phyloP scores from a whole-genome alignment of 257 asterid genomes.

The Orobanche coerulescens region DNA sequence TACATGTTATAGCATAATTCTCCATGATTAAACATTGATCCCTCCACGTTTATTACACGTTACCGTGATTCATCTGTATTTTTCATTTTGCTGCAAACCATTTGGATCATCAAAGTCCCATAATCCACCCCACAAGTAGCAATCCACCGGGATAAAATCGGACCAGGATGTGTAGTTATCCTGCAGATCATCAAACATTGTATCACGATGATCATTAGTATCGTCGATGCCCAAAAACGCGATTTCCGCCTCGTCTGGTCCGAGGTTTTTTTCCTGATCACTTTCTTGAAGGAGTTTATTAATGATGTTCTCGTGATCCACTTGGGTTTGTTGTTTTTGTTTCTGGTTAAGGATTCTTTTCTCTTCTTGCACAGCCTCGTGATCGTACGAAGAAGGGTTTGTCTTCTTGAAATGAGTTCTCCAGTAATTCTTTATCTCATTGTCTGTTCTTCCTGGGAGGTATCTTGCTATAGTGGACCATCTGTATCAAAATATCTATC shows the following conservation, averaged over 20 bases:
- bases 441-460: constrained; percentile 54
- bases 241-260: not conserved
- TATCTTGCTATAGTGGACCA: constrained; percentile 56
- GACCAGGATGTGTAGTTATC: constrained; percentile 18
- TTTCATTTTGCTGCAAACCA: constrained; percentile 11
- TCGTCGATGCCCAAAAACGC: not conserved
- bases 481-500: constrained; percentile 12
- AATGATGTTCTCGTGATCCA: not conserved
- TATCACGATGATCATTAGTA: not conserved
- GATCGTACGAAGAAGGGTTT: not conserved
- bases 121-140: constrained; percentile 42
- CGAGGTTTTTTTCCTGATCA: not conserved
- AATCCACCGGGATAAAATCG: constrained; percentile 27
- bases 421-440: constrained; percentile 55
- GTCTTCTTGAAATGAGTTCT: constrained; percentile 45
- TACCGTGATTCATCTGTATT: constrained; percentile 11
- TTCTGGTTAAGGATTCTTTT: not conserved
- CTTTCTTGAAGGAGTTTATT: not conserved
- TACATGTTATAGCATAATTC: no score
- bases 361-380: constrained; percentile 20
- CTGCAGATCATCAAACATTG: no score
- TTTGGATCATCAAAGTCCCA: constrained; percentile 27
- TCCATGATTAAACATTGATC: no score
- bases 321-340: not conserved
- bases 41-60: no score